phyloP scores from a whole-genome alignment of 345 rosid species.

The Camelina laxa region DNA sequence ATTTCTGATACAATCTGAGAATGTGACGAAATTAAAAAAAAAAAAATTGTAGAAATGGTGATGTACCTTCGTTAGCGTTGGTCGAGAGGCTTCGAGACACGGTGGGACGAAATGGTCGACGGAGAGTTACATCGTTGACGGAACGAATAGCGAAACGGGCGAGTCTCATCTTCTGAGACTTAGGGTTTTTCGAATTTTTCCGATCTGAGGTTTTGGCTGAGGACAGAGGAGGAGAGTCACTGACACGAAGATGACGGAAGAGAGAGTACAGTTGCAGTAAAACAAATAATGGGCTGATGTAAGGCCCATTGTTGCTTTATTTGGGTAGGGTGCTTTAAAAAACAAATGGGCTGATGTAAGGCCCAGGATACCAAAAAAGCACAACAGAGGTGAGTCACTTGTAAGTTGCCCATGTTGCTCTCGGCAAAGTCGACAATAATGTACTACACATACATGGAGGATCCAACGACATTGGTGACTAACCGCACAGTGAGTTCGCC shows the following conservation, averaged over 20 bases:
- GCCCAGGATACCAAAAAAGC: neutral
- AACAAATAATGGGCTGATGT: conserved; percentile 16
- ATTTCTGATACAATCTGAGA: neutral
- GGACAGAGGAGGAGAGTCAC: neutral
- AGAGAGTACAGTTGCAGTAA: neutral
- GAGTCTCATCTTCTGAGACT: conserved; percentile 41
- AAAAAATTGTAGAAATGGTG: neutral
- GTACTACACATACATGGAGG: conserved; percentile 7
- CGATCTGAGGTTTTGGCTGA: conserved; percentile 45
- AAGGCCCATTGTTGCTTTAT: conserved; percentile 19
- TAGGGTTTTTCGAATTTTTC: conserved; percentile 38
- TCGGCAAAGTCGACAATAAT: conserved; percentile 3
- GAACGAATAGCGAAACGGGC: conserved; percentile 42
- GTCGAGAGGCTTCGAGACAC: conserved; percentile 45
- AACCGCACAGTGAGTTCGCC: conserved; percentile 35
- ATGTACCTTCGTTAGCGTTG: conserved; percentile 44
- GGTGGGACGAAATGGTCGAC: conserved; percentile 29
- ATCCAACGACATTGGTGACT: conserved; percentile 35
- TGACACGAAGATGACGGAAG: conserved; percentile 21
- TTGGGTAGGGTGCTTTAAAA: neutral
- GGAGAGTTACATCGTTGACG: conserved; percentile 30
- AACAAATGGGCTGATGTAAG: neutral
- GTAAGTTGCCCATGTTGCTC: neutral
- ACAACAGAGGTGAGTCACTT: neutral
- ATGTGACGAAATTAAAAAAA: neutral